Evolutionary conservation across 305 asterid species (phyloP), one percentile per base, ranked within the genome.

Genomic region (Plantago coronopus): DNA sequence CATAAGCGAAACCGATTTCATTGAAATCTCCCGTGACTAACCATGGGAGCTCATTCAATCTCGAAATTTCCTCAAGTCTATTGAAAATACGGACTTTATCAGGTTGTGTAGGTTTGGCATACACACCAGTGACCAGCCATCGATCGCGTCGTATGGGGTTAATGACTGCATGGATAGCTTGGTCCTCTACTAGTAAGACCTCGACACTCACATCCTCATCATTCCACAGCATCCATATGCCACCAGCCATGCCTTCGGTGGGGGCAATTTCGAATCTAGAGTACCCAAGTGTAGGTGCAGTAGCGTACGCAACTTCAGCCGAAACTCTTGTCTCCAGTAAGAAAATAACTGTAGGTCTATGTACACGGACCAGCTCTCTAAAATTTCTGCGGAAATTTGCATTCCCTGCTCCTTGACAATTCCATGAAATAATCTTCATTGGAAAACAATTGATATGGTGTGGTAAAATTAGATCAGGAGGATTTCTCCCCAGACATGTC

Each of bases 331-430:
- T 51, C 37, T 51, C 57, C 1, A 51, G 11, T 2, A 48, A 5
- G 21, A 0, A 48, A 18, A 48, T 20, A 13, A 48, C 23, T 2
- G 15, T 12, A 2, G 57, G 57, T 4, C 10, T 21, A 23, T 51
- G 57, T 0, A 7, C 3, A 1, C n/a, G 15, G 10, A 51, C 37
- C 0, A 51, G 3, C 1, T 51, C 34, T 10, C 57, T 7, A 22
- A 51, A 51, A 13, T 51, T 51, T 8, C 17, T 21, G 11, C 57
- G 20, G 7, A 51, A 51, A 20, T 21, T 7, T 2, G 11, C 37
- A 51, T 23, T 12, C n/a, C 57, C 57, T 0, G 37, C 57, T 5
- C 57, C 57, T 20, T 51, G 57, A 14, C 57, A 48, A 18, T 48
- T 48, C 54, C 54, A 48, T 0, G 54, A 48, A 17, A 48, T 11